phyloP scores from a whole-genome alignment of 2,329 filamentous ascomycete species.

The Hypoxylon sp. region DNA sequence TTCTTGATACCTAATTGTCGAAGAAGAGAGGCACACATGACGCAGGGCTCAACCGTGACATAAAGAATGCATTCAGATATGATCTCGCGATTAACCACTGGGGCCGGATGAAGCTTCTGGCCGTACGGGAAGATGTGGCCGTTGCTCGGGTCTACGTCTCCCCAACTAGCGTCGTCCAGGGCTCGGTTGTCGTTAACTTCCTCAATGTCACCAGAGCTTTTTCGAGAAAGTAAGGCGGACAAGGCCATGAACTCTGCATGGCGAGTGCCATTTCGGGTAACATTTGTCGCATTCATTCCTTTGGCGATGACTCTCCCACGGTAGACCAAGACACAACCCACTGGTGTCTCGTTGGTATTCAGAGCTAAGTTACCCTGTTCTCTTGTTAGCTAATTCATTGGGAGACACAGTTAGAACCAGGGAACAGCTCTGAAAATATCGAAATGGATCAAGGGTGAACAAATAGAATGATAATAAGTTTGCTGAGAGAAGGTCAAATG shows the following conservation, averaged over 20 bases:
- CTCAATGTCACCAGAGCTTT: slow-evolving; percentile 50
- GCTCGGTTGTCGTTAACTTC: slow-evolving; percentile 48
- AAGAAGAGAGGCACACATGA: slow-evolving; percentile 97
- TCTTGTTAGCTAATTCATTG: slow-evolving; percentile 44
- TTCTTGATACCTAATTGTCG: slow-evolving; percentile 89
- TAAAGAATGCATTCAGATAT: slow-evolving; percentile 84
- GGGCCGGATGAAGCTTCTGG: slow-evolving; percentile 68
- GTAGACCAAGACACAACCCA: slow-evolving; percentile 94
- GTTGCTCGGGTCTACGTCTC: slow-evolving; percentile 67
- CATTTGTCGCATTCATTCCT: slow-evolving; percentile 98
- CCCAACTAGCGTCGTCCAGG: slow-evolving; percentile 61
- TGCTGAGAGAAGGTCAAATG: neutral
- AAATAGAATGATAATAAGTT: neutral
- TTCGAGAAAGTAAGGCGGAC: slow-evolving; percentile 66
- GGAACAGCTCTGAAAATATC: neutral
- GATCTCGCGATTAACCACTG: slow-evolving; percentile 75
- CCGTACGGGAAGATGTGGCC: slow-evolving; percentile 74
- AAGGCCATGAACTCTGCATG: slow-evolving; percentile 97
- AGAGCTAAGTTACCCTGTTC: slow-evolving; percentile 86
- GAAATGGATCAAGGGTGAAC: neutral
- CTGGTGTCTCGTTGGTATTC: slow-evolving; percentile 89
- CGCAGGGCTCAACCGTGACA: slow-evolving; percentile 97
- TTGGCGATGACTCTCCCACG: slow-evolving; percentile 83
- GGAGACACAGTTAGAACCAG: neutral
- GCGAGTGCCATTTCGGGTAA: slow-evolving; percentile 89